Conservation (phyloP, 129 eudicot genomes). For the Pseudognaphalium luteoalbum region DNA sequence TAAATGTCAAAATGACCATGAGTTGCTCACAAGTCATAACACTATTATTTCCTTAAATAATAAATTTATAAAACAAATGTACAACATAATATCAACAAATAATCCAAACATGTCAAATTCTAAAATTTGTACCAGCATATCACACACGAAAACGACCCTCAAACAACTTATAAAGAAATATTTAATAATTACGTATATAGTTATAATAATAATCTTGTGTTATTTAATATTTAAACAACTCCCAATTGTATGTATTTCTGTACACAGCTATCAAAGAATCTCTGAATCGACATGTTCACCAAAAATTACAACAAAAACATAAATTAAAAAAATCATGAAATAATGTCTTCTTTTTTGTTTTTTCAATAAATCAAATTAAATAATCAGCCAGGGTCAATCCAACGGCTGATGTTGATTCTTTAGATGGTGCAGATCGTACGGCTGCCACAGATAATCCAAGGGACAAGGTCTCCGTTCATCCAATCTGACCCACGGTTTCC, state of each 20-base stretch:
- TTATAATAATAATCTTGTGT: no score
- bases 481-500: slow-evolving; percentile 87
- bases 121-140: not conserved
- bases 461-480: slow-evolving; percentile 78
- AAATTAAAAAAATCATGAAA: not conserved
- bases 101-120: not conserved
- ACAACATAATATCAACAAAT: not conserved
- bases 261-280: slow-evolving; percentile 9
- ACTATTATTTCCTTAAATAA: not conserved
- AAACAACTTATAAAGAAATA: not conserved
- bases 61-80: not conserved
- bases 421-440: slow-evolving; percentile 62
- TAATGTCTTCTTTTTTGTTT: not conserved
- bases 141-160: not conserved
- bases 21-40: not conserved
- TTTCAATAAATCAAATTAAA: slow-evolving; percentile 27
- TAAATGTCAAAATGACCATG: no score
- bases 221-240: not conserved
- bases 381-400: slow-evolving; percentile 34
- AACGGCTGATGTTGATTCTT: slow-evolving; percentile 36
- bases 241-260: slow-evolving; percentile 3
- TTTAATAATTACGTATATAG: no score
- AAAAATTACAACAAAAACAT: slow-evolving; percentile 3
- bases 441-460: slow-evolving; percentile 89
- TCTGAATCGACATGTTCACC: not conserved